Conservation (phyloP, 2,329 filamentous ascomycete species). For the Penicillium decumbens region DNA sequence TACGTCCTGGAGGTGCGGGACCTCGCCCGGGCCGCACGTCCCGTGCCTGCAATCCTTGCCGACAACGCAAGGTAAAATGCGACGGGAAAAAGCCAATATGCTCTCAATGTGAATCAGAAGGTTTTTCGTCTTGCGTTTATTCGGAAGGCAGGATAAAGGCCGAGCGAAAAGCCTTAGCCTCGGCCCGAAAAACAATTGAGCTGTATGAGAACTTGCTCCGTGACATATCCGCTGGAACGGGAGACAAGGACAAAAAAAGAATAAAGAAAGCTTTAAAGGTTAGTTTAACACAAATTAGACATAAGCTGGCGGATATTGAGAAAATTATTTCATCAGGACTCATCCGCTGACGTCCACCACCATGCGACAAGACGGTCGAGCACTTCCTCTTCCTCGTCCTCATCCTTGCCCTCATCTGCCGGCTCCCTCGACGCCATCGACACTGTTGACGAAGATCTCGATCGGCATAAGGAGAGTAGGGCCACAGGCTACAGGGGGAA, state of each 20-base stretch:
- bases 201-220: no score
- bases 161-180: not conserved
- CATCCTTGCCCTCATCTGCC: no score
- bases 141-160: not conserved
- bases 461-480: constrained; percentile 14
- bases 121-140: not conserved
- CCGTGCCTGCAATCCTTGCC: constrained; percentile 7
- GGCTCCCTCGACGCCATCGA: constrained; percentile 1
- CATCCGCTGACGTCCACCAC: not conserved
- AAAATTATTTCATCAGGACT: no score
- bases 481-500: constrained; percentile 32
- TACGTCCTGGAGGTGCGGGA: no score
- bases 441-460: constrained; percentile 4
- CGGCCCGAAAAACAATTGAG: no score
- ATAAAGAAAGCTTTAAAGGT: no score
- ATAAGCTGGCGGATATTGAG: no score
- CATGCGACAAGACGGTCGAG: not conserved
- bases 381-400: not conserved
- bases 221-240: no score
- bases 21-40: not conserved
- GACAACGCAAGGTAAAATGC: constrained; percentile 10
- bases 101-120: not conserved
- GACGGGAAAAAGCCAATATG: constrained; percentile 4
- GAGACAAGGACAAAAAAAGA: no score
- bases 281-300: no score